Percentiles rank a stretch among this genome's conserved stretches.
Evolutionary conservation across 2,329 filamentous ascomycete genomes (phyloP).

Genomic region (Colletotrichum kahawae): DNA sequence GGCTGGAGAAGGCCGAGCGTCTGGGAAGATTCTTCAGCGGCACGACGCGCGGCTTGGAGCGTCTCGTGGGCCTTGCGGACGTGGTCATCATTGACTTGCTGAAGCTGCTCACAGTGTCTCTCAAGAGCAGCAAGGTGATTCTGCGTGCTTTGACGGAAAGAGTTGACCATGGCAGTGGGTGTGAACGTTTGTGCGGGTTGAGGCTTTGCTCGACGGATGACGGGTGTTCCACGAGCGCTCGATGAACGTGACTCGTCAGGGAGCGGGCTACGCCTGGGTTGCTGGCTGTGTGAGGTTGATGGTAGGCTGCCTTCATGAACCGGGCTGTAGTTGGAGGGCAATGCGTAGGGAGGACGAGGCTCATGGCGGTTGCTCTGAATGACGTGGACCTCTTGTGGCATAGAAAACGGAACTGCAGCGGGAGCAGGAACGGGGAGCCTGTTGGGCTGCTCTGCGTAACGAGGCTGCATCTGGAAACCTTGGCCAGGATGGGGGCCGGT

Average conservation of each 20-base stretch:
- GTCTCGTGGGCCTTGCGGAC: background rate
- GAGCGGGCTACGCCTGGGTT: conserved; percentile 10
- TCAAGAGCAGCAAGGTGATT: background rate
- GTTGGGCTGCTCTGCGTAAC: conserved; percentile 1
- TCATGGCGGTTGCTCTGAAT: conserved; percentile 13
- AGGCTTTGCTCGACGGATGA: conserved; percentile 12
- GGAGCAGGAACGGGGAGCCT: background rate
- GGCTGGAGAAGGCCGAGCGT: conserved; percentile 7
- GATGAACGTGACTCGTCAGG: conserved; percentile 9
- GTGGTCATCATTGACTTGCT: background rate
- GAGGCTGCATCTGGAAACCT: conserved; percentile 4
- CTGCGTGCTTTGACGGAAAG: conserved; percentile 12
- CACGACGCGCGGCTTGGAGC: background rate
- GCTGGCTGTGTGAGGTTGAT: conserved; percentile 1
- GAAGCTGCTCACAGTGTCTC: conserved; percentile 7
- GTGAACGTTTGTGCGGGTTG: conserved; percentile 11
- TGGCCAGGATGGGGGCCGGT: background rate
- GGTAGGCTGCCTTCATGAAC: conserved; percentile 7
- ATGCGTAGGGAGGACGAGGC: background rate
- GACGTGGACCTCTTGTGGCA: conserved; percentile 11
- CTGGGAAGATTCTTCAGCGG: background rate
- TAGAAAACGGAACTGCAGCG: background rate
- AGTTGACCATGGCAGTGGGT: background rate
- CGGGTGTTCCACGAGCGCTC: conserved; percentile 9
- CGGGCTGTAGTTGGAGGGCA: conserved; percentile 9